Conservation (phyloP, 768 basidiomycete species). For the Termitomyces sp. region DNA sequence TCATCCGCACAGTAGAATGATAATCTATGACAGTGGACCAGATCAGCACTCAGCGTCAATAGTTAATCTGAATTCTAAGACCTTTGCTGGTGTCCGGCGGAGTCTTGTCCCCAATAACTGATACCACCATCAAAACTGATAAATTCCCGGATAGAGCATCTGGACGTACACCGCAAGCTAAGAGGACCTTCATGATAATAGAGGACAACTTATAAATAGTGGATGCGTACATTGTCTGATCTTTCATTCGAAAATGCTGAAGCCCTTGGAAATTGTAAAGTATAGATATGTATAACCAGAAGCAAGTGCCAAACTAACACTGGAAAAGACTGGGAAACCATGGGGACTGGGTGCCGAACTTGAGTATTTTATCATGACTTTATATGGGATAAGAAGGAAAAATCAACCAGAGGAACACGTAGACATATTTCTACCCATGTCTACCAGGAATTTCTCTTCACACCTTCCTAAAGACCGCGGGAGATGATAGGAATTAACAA, state of each 20-base stretch:
- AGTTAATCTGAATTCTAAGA: slow-evolving; percentile 1
- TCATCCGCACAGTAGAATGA: slow-evolving; percentile 61
- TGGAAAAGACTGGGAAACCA: slow-evolving; percentile 6
- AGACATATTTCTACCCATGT: slow-evolving; percentile 1
- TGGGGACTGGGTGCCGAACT: slow-evolving; percentile 3
- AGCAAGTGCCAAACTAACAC: slow-evolving; percentile 5
- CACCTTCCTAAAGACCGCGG: slow-evolving; percentile 5
- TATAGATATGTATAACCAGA: slow-evolving; percentile 11
- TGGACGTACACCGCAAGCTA: slow-evolving; percentile 32
- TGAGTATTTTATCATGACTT: neutral
- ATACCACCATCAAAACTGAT: neutral
- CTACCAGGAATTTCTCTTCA: slow-evolving; percentile 1
- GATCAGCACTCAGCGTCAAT: neutral
- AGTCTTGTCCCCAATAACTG: slow-evolving; percentile 40
- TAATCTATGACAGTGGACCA: slow-evolving; percentile 21
- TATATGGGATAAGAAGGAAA: slow-evolving; percentile 9
- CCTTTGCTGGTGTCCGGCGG: slow-evolving; percentile 32
- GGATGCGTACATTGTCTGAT: slow-evolving; percentile 29
- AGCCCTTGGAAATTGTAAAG: slow-evolving; percentile 2
- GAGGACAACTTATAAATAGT: neutral
- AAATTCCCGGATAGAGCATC: neutral
- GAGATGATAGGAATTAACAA: neutral
- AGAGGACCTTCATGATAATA: neutral
- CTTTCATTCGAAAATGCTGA: slow-evolving; percentile 27
- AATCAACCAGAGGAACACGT: slow-evolving; percentile 13